These are phyloP conservation scores for Trifolium dubium DNA, from an alignment of 306 rosid species.

Conservation along the genomic window DNA sequence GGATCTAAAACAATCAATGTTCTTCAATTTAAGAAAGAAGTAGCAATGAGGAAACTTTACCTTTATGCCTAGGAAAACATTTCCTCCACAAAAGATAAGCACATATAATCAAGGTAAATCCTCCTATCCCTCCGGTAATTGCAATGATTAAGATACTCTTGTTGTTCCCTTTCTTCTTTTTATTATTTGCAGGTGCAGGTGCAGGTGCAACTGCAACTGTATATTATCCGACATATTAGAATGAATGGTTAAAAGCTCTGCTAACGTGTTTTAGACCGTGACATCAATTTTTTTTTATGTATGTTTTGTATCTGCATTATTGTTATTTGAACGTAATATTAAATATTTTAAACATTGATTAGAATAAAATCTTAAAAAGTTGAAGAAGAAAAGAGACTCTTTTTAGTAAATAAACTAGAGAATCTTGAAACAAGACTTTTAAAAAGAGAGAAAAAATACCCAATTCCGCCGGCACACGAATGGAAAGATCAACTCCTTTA, in stretches of 20 bases:
- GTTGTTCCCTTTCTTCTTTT: background rate
- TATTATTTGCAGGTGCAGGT: background rate
- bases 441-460: conserved; percentile 10
- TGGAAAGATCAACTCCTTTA: conserved; percentile 47
- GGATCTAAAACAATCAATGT: no score
- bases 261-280: background rate
- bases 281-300: no score
- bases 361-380: no score
- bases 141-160: conserved; percentile 12
- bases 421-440: background rate
- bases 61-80: conserved; percentile 5
- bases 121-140: conserved; percentile 29
- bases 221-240: background rate
- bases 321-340: no score
- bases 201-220: background rate
- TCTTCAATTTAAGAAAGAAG: background rate
- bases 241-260: background rate
- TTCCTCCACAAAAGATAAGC: conserved; percentile 38
- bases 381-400: no score
- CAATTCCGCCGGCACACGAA: conserved; percentile 40
- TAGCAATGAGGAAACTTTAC: conserved; percentile 24
- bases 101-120: background rate
- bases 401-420: no score
- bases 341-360: no score
- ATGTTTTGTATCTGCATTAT: no score